A percentile compares a stretch with the other conserved stretches of the same genome.
These are phyloP conservation scores for Fusarium sp. DNA, from an alignment of 2,329 filamentous ascomycete genomes.

Conservation along the genomic window DNA sequence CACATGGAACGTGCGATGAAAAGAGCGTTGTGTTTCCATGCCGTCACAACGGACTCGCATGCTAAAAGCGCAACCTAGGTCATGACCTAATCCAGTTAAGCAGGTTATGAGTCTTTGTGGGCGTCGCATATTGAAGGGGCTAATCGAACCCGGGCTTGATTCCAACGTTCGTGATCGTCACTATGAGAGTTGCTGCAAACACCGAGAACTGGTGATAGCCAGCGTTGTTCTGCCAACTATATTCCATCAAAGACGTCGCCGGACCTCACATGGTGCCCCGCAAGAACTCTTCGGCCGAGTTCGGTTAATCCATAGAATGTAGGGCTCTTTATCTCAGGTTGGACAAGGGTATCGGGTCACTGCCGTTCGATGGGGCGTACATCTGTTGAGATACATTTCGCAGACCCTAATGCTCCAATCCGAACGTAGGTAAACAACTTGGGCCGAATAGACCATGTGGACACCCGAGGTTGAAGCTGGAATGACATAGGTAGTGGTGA, in stretches of 20 bases:
- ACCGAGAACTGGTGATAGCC: slow-evolving; percentile 50
- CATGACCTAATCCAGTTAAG: neutral
- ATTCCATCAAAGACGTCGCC: no score
- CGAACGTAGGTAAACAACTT: slow-evolving; percentile 27
- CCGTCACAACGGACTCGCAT: neutral
- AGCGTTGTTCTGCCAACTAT: slow-evolving; percentile 52
- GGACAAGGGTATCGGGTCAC: slow-evolving; percentile 25
- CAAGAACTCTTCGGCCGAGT: slow-evolving; percentile 17
- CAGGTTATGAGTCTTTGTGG: neutral
- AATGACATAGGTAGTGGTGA: slow-evolving; percentile 50
- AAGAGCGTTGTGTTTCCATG: neutral
- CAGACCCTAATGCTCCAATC: slow-evolving; percentile 48
- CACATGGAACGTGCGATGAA: neutral
- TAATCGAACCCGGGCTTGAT: slow-evolving; percentile 36
- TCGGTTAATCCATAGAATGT: slow-evolving; percentile 14
- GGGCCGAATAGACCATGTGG: slow-evolving; percentile 16
- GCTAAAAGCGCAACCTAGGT: neutral
- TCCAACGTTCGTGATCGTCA: slow-evolving; percentile 60
- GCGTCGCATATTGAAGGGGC: slow-evolving; percentile 29
- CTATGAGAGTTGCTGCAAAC: slow-evolving; percentile 58
- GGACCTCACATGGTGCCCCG: slow-evolving; percentile 2
- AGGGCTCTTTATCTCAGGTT: slow-evolving; percentile 30
- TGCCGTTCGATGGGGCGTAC: slow-evolving; percentile 45
- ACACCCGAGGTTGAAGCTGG: slow-evolving; percentile 46
- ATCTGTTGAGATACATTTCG: slow-evolving; percentile 56